phyloP scores from a whole-genome alignment of 768 basidiomycete species.

The Leccinum pellstonianum region DNA sequence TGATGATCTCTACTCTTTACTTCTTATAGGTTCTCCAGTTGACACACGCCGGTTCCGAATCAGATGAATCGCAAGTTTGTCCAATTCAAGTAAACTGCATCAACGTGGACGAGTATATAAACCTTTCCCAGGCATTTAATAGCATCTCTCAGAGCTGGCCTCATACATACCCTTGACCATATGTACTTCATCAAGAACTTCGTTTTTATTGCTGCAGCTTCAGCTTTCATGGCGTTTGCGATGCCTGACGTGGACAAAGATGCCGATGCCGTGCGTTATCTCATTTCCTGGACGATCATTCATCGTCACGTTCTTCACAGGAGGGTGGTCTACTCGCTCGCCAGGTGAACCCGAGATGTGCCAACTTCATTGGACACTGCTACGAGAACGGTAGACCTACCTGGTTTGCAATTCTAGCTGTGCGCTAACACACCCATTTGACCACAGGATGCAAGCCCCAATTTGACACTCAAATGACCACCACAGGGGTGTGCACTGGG shows the following conservation, averaged over 20 bases:
- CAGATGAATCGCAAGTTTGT: not conserved
- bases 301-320: not conserved
- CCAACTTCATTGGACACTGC: not conserved
- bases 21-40: not conserved
- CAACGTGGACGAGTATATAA: not conserved
- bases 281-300: not conserved
- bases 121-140: not conserved
- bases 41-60: too few relatives aligned
- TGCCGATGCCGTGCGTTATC: not conserved
- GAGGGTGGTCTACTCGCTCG: not conserved
- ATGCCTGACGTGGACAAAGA: not conserved
- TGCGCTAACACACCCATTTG: not conserved
- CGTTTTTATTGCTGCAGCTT: not conserved
- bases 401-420: not conserved
- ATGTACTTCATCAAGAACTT: conserved; percentile 2
- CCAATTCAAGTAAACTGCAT: not conserved
- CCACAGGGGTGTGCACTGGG: not conserved
- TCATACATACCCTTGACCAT: not conserved
- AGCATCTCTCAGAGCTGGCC: not conserved
- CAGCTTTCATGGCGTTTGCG: not conserved
- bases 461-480: not conserved
- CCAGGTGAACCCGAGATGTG: not conserved
- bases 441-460: not conserved
- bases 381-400: not conserved
- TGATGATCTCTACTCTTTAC: not conserved